These are phyloP conservation scores for Cucurbita maxima DNA, from an alignment of 306 rosid genomes.

Conservation along the genomic window DNA sequence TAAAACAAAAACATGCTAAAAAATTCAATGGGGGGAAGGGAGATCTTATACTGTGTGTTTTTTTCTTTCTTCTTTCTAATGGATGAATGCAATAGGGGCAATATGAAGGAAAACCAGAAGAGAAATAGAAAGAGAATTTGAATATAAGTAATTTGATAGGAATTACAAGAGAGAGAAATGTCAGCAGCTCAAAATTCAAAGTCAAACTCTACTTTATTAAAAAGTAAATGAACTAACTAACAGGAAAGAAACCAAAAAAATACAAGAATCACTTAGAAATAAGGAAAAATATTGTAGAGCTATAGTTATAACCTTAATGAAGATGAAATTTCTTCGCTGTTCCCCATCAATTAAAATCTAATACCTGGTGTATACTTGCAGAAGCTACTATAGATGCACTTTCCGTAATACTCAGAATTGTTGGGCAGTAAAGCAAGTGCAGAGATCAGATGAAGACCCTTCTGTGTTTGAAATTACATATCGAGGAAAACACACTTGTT, in stretches of 20 bases:
- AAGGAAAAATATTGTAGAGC: not conserved
- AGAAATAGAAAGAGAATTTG: not conserved
- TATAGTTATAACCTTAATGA: not conserved
- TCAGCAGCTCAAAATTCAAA: not conserved
- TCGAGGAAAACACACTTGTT: constrained; percentile 66
- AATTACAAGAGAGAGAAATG: not conserved
- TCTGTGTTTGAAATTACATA: constrained; percentile 64
- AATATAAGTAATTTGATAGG: not conserved
- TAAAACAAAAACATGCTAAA: not conserved
- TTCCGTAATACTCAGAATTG: constrained; percentile 62
- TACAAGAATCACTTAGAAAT: not conserved
- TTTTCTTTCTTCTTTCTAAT: not conserved
- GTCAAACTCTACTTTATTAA: not conserved
- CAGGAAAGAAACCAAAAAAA: not conserved
- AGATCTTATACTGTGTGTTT: not conserved
- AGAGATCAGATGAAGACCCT: constrained; percentile 82
- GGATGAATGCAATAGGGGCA: not conserved
- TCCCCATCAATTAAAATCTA: not conserved
- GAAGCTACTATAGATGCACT: constrained; percentile 96
- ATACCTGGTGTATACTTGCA: constrained; percentile 28
- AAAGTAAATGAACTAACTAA: not conserved
- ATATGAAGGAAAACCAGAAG: not conserved
- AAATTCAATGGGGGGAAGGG: not conserved
- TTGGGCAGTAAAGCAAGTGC: constrained; percentile 90
- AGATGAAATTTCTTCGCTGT: not conserved